Conservation (phyloP, 2,329 filamentous ascomycete species). For the Huntiella savannae region DNA sequence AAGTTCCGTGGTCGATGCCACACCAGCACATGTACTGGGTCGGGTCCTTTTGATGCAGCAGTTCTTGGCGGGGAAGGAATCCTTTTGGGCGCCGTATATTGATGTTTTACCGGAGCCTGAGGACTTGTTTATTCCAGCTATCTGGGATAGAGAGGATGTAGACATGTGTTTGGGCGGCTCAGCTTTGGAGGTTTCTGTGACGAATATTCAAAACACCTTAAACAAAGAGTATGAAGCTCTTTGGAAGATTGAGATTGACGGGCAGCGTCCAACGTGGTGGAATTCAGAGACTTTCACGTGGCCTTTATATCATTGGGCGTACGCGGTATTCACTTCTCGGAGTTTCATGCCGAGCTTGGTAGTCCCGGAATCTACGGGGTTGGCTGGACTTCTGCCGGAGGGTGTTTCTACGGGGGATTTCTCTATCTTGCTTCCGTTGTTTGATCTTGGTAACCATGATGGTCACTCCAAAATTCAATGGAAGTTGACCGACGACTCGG, state of each 20-base stretch:
- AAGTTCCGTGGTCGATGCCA: constrained; percentile 26
- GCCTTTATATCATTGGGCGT: constrained; percentile 44
- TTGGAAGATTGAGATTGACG: constrained; percentile 25
- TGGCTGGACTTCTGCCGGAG: constrained; percentile 12
- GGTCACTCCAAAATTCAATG: constrained; percentile 40
- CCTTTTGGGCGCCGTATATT: constrained; percentile 53
- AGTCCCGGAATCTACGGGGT: constrained; percentile 20
- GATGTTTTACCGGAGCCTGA: constrained; percentile 42
- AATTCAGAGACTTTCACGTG: constrained; percentile 22
- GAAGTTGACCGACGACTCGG: constrained; percentile 26
- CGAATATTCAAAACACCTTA: constrained; percentile 28
- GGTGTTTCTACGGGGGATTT: constrained; percentile 24
- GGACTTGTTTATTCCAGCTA: constrained; percentile 36
- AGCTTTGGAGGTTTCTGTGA: constrained; percentile 29
- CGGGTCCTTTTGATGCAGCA: constrained; percentile 54
- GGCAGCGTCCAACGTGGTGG: constrained; percentile 13
- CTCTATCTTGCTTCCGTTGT: constrained; percentile 48
- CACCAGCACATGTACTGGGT: constrained; percentile 39
- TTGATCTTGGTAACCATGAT: constrained; percentile 55
- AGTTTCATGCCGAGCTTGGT: constrained; percentile 45
- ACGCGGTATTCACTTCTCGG: constrained; percentile 43
- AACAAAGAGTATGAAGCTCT: constrained; percentile 22
- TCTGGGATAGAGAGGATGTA: constrained; percentile 43
- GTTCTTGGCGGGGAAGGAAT: constrained; percentile 35
- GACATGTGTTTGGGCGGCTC: constrained; percentile 33